Evolutionary conservation across 768 basidiomycete species (phyloP).

Genomic region (Boletus tylopilopsis): DNA sequence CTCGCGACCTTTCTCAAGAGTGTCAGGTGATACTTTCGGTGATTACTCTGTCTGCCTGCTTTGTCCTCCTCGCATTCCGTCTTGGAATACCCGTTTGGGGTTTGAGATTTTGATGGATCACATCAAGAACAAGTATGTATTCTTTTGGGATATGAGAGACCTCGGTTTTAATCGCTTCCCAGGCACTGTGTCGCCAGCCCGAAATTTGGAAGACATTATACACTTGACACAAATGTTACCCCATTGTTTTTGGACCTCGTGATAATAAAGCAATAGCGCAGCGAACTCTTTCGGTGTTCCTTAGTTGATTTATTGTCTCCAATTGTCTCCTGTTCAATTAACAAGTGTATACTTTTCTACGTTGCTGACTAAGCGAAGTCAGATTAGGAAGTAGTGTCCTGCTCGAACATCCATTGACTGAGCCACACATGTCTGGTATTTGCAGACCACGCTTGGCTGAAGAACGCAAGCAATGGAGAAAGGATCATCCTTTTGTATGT

Average conservation of each 20-base stretch:
- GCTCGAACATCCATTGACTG: conserved; percentile 1
- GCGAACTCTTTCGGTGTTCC: neutral
- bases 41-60: conserved; percentile 24
- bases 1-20: neutral
- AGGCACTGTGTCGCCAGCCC: conserved; percentile 22
- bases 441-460: conserved; percentile 91
- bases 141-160: neutral
- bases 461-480: conserved; percentile 98
- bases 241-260: conserved; percentile 15
- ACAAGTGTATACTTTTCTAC: neutral
- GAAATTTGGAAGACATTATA: conserved; percentile 16
- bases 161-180: neutral
- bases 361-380: conserved; percentile 21
- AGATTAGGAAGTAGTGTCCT: neutral
- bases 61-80: conserved; percentile 27
- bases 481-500: conserved; percentile 97
- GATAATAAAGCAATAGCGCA: neutral
- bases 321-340: neutral
- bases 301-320: neutral
- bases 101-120: conserved; percentile 13
- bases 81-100: conserved; percentile 24
- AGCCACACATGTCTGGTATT: conserved; percentile 69
- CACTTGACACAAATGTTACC: conserved; percentile 18
- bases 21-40: neutral
- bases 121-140: conserved; percentile 18